Percentiles rank a stretch among this genome's conserved stretches.
These are phyloP conservation scores for Tothia fuscella DNA, from an alignment of 2,329 filamentous ascomycete species.

Conservation along the genomic window DNA sequence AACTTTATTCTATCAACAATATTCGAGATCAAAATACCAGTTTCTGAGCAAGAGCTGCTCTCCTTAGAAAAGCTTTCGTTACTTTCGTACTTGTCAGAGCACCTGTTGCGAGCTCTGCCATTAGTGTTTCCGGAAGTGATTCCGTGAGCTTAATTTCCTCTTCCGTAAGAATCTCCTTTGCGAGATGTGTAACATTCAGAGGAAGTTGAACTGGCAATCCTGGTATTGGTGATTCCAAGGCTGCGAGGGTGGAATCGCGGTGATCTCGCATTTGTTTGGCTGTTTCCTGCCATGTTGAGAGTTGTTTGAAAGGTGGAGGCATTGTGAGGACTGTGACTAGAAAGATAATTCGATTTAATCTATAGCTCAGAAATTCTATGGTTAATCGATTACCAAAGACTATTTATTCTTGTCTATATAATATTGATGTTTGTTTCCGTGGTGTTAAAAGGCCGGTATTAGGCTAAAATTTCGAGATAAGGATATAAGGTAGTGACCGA, in stretches of 20 bases:
- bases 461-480: too few species aligned
- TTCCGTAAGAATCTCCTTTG: slow-evolving; percentile 32
- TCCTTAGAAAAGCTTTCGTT: slow-evolving; percentile 41
- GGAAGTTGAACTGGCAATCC: slow-evolving; percentile 25
- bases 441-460: too few species aligned
- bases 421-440: too few species aligned
- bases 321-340: too few species aligned
- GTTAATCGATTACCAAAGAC: too few species aligned
- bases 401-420: too few species aligned
- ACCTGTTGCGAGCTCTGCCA: slow-evolving; percentile 31
- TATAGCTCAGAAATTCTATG: too few species aligned
- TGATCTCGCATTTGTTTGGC: slow-evolving; percentile 34
- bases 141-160: slow-evolving; percentile 41
- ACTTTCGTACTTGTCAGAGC: slow-evolving; percentile 33
- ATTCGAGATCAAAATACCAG: slow-evolving; percentile 23
- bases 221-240: slow-evolving; percentile 29
- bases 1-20: not conserved
- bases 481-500: too few species aligned
- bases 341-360: too few species aligned
- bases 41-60: slow-evolving; percentile 42
- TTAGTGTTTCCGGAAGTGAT: slow-evolving; percentile 31
- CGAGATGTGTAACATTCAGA: slow-evolving; percentile 34
- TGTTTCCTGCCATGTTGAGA: slow-evolving; percentile 33
- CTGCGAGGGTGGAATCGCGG: slow-evolving; percentile 33
- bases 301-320: slow-evolving; percentile 10